These are phyloP conservation scores for Chlorella sorokiniana DNA, from an alignment of 139 green algal species.

Conservation along the genomic window DNA sequence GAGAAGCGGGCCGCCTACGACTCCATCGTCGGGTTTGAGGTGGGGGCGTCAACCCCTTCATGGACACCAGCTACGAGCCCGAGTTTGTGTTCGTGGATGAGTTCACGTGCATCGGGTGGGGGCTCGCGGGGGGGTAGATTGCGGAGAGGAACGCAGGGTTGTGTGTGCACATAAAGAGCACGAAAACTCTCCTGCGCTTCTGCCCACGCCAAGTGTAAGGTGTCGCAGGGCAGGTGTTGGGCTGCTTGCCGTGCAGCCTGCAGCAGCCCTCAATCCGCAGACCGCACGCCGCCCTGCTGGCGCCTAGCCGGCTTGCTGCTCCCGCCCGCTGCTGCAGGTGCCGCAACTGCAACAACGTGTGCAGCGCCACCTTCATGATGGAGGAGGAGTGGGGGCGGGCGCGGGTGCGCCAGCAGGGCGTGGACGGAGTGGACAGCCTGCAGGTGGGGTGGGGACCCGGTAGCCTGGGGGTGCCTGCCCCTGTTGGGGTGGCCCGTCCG, in stretches of 20 bases:
- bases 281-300: too few species aligned
- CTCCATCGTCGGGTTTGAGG: conserved; percentile 31
- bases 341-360: conserved; percentile 79
- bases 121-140: not conserved
- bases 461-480: not conserved
- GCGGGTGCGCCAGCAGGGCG: conserved; percentile 19
- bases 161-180: too few species aligned
- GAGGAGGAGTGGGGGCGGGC: conserved; percentile 69
- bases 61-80: conserved; percentile 55
- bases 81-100: conserved; percentile 88
- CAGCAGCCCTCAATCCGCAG: too few species aligned
- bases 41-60: conserved; percentile 32
- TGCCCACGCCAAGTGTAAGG: too few species aligned
- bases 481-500: not conserved
- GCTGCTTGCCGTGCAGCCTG: too few species aligned
- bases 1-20: conserved; percentile 41
- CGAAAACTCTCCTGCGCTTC: too few species aligned
- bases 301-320: too few species aligned
- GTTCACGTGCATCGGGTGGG: conserved; percentile 78
- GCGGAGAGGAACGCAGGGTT: not conserved
- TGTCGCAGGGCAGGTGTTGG: too few species aligned
- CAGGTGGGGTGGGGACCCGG: not conserved
- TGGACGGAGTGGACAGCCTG: conserved; percentile 15
- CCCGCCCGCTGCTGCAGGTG: conserved; percentile 41
- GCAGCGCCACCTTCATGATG: conserved; percentile 74